Evolutionary conservation across 768 basidiomycete species (phyloP), one percentile per base, ranked within the genome.

Genomic region (Agaricus sinodeliciosus): DNA sequence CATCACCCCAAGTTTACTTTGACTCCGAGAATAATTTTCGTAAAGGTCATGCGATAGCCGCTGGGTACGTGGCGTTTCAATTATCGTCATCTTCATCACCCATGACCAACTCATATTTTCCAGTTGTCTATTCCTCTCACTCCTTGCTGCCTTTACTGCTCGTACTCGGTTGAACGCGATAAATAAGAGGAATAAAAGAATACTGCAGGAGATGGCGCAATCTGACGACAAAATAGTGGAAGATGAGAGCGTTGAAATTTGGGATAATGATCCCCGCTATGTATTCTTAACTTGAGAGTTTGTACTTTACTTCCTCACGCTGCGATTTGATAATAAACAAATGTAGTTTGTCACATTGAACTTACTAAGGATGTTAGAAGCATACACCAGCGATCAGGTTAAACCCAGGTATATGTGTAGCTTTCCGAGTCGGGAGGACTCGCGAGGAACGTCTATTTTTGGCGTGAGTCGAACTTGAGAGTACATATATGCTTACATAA

Each of bases 1-100:
- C 79, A 0, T 75, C 77, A 0, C 80, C 79, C 13, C 80, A 81
- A 60, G 67, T 82, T 7, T 80, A 81, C 56, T 80, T 80, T 48
- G 79, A 82, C 57, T 67, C 76, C 0, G 62, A 74, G 41, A 73
- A 79, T 54, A 59, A 67, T 4, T 82, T 67, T 62, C 72, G 78
- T 15, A 78, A 78, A 58, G 80, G 76, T 0, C 79, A 81, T 59
- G 78, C 74, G 0, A 77, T 81, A 36, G 69, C 78, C n/a, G 79
- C 79, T 28, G 77, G 66, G 78, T 80, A 55, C 57, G 65, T 58
- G n/a, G 6, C 36, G 39, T 3, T 22, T 19, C 22, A 35, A 25
- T 31, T 11, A 31, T 31, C 8, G 31, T 31, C 8, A 7, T 31
- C 31, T 8, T 7, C 31, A 8, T 5, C 3, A 25, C 16, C 39